Conservation (phyloP, 371 early-diverging fungal genomes). For the Mycotypha africana region DNA sequence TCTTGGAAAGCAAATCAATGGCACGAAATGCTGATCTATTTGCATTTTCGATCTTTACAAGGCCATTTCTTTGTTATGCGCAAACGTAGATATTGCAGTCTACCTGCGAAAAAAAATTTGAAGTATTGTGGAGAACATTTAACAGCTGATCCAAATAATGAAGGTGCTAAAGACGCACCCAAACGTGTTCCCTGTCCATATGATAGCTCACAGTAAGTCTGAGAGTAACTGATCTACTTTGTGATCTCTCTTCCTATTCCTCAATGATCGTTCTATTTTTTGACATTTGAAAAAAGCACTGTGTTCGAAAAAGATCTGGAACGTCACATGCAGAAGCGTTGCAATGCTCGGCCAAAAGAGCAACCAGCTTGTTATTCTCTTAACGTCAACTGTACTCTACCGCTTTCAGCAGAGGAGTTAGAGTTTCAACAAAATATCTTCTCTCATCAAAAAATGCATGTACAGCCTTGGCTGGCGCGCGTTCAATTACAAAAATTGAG, state of each 20-base stretch:
- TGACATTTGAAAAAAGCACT: slow-evolving; percentile 45
- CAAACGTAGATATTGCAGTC: slow-evolving; percentile 60
- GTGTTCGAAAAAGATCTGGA: slow-evolving; percentile 62
- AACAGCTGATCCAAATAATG: slow-evolving; percentile 25
- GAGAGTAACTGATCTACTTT: neutral
- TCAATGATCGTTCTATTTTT: neutral
- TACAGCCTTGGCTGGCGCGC: slow-evolving; percentile 43
- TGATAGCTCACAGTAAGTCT: slow-evolving; percentile 68
- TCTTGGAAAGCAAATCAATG: no score
- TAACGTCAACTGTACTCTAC: slow-evolving; percentile 54
- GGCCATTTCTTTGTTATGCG: slow-evolving; percentile 41
- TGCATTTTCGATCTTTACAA: slow-evolving; percentile 2
- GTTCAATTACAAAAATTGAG: slow-evolving; percentile 40
- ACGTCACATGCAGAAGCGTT: slow-evolving; percentile 56
- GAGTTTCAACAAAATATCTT: slow-evolving; percentile 40
- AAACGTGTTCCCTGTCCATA: slow-evolving; percentile 77
- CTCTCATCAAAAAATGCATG: slow-evolving; percentile 35
- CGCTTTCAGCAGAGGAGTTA: slow-evolving; percentile 38
- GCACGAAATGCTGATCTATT: neutral
- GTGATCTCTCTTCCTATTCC: neutral
- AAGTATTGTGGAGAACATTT: slow-evolving; percentile 79
- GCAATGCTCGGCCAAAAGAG: slow-evolving; percentile 65
- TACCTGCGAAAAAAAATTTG: slow-evolving; percentile 50
- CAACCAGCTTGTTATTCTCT: slow-evolving; percentile 38
- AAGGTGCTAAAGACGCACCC: slow-evolving; percentile 1